These are phyloP conservation scores for Diaporthe ampelina DNA, from an alignment of 2,329 filamentous ascomycete species.

Conservation along the genomic window DNA sequence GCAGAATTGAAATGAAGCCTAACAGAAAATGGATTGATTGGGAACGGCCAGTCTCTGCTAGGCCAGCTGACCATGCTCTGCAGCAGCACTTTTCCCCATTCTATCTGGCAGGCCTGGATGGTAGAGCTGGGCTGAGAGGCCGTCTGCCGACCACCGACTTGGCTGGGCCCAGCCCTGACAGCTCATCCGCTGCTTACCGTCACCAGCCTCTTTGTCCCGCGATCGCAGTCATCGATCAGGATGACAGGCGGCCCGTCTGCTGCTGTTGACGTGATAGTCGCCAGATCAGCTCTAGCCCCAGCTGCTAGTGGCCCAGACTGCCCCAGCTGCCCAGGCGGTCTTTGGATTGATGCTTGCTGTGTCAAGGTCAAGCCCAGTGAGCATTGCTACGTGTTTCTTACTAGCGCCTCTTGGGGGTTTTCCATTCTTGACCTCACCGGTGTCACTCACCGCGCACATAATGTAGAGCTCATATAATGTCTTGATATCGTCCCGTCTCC, in stretches of 20 bases:
- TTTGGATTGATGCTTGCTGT: background rate
- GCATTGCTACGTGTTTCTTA: slow-evolving; percentile 8
- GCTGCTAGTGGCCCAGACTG: background rate
- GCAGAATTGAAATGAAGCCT: slow-evolving; percentile 5
- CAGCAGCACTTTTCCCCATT: slow-evolving; percentile 5
- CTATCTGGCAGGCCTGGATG: background rate
- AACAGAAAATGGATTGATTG: background rate
- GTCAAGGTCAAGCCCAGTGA: slow-evolving; percentile 18
- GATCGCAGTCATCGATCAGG: slow-evolving; percentile 11
- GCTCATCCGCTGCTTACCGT: background rate
- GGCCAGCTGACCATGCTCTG: slow-evolving; percentile 11
- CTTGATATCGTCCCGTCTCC: slow-evolving; percentile 28
- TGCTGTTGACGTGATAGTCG: slow-evolving; percentile 15
- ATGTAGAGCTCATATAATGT: background rate
- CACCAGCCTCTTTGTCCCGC: slow-evolving; percentile 9
- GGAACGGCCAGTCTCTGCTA: background rate
- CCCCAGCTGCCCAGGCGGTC: background rate
- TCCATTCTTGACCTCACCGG: slow-evolving; percentile 7
- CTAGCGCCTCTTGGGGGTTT: slow-evolving; percentile 10
- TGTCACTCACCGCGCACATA: background rate
- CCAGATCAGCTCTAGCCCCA: slow-evolving; percentile 16
- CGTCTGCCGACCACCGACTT: slow-evolving; percentile 5
- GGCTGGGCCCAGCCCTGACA: slow-evolving; percentile 8
- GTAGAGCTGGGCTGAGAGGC: slow-evolving; percentile 7
- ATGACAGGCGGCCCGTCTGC: background rate